These are phyloP conservation scores for Syncephalastrum contaminatum DNA, from an alignment of 371 early-diverging fungal genomes.

Conservation along the genomic window DNA sequence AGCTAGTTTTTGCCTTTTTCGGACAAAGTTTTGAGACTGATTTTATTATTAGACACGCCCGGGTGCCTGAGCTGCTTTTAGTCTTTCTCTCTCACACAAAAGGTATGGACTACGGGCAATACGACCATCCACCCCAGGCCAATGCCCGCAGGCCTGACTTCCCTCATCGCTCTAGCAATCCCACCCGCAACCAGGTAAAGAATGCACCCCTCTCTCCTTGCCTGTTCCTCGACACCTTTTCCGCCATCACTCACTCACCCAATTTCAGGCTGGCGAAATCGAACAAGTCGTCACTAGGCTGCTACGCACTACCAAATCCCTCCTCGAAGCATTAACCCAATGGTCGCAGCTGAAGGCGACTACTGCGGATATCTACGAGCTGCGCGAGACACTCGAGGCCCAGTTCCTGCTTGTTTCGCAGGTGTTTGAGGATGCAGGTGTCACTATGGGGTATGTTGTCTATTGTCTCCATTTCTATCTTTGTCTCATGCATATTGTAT, in stretches of 20 bases:
- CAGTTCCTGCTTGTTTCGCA: constrained; percentile 59
- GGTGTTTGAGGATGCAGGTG: constrained; percentile 53
- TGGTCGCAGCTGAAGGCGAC: constrained; percentile 52
- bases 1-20: no score
- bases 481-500: background rate
- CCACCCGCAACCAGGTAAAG: constrained; percentile 10
- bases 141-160: constrained; percentile 13
- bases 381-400: constrained; percentile 54
- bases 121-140: constrained; percentile 4
- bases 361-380: constrained; percentile 53
- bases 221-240: background rate
- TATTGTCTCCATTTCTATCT: background rate
- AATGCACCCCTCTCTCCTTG: background rate
- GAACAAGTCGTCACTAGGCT: constrained; percentile 63
- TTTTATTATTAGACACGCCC: no score
- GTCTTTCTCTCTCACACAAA: no score
- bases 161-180: constrained; percentile 10
- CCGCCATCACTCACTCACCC: background rate
- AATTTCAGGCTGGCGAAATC: constrained; percentile 47
- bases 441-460: constrained; percentile 51
- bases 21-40: no score
- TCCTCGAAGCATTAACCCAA: constrained; percentile 58
- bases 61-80: no score
- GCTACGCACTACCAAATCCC: constrained; percentile 56
- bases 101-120: constrained; percentile 6